A percentile compares a stretch with the other conserved stretches of the same genome.
Conservation (phyloP, 1,284 basidiomycete species). For the Marasmius oreades region DNA sequence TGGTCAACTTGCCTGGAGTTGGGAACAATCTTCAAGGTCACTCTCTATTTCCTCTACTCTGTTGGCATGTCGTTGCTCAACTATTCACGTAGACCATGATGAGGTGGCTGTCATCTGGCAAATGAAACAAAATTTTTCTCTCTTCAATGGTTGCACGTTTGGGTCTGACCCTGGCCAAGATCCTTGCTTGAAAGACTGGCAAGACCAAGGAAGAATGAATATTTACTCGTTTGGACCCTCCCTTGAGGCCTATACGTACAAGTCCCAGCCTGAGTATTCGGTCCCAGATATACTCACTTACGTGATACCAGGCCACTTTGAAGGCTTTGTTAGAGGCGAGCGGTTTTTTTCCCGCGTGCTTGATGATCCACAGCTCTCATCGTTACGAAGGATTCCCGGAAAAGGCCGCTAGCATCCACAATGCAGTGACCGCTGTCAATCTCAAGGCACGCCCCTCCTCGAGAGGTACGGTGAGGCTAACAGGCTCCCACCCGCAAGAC, state of each 20-base stretch:
- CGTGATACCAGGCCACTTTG: slow-evolving; percentile 21
- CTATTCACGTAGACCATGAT: slow-evolving; percentile 24
- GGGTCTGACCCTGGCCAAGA: slow-evolving; percentile 21
- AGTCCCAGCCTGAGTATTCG: slow-evolving; percentile 17
- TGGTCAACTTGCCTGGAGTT: slow-evolving; percentile 28
- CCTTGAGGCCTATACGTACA: slow-evolving; percentile 17
- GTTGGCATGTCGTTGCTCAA: not conserved
- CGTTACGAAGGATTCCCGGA: slow-evolving; percentile 19
- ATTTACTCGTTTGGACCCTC: slow-evolving; percentile 23
- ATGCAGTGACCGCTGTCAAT: slow-evolving; percentile 24
- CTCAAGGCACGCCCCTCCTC: slow-evolving; percentile 26
- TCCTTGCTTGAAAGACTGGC: slow-evolving; percentile 26
- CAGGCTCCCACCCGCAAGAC: slow-evolving; percentile 30
- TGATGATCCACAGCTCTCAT: not conserved
- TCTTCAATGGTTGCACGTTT: slow-evolving; percentile 25
- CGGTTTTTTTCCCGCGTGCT: not conserved
- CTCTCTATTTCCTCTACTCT: not conserved
- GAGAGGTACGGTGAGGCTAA: slow-evolving; percentile 25
- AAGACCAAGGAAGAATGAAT: slow-evolving; percentile 18
- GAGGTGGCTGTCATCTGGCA: slow-evolving; percentile 26
- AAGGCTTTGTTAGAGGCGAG: slow-evolving; percentile 25
- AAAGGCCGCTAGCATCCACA: slow-evolving; percentile 16
- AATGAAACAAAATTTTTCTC: slow-evolving; percentile 24
- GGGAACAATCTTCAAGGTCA: slow-evolving; percentile 30
- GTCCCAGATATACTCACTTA: slow-evolving; percentile 27